phyloP scores from a whole-genome alignment of 2,329 filamentous ascomycete genomes.

The Ceratocystis lukuohia region DNA sequence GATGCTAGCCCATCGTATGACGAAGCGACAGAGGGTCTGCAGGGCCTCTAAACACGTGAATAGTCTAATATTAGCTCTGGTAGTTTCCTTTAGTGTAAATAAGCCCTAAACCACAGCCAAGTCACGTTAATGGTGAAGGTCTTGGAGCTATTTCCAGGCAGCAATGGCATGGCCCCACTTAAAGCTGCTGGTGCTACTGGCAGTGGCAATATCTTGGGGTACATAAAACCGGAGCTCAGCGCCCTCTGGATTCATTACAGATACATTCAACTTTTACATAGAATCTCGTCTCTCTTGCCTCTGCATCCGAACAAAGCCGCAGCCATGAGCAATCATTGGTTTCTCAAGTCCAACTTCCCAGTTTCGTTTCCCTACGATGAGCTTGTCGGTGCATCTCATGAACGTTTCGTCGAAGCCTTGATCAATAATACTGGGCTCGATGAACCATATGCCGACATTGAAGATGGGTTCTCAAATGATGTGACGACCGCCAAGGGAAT shows the following conservation, averaged over 20 bases:
- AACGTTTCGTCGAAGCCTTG: constrained; percentile 29
- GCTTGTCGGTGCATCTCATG: not conserved
- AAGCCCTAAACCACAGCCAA: too few species aligned
- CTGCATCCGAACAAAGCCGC: too few species aligned
- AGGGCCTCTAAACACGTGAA: not conserved
- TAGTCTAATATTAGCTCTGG: too few species aligned
- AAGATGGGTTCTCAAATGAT: not conserved
- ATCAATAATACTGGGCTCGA: constrained; percentile 29
- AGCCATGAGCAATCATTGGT: constrained; percentile 25
- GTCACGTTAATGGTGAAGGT: too few species aligned
- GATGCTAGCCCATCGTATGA: constrained; percentile 14
- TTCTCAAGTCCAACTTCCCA: constrained; percentile 29
- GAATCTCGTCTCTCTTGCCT: not conserved
- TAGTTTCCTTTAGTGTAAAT: too few species aligned
- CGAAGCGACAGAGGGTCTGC: constrained; percentile 7
- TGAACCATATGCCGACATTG: constrained; percentile 35
- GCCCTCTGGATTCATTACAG: too few species aligned
- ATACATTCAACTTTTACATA: not conserved
- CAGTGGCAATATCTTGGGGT: too few species aligned
- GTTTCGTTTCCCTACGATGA: constrained; percentile 28
- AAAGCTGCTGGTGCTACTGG: too few species aligned
- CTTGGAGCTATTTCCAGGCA: too few species aligned
- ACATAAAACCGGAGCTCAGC: too few species aligned
- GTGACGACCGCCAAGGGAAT: not conserved
- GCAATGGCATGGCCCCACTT: too few species aligned